Percentiles rank a stretch among this genome's conserved stretches.
Conservation (phyloP, 1,284 basidiomycete genomes). For the Pyrrhoderma lamaoense region DNA sequence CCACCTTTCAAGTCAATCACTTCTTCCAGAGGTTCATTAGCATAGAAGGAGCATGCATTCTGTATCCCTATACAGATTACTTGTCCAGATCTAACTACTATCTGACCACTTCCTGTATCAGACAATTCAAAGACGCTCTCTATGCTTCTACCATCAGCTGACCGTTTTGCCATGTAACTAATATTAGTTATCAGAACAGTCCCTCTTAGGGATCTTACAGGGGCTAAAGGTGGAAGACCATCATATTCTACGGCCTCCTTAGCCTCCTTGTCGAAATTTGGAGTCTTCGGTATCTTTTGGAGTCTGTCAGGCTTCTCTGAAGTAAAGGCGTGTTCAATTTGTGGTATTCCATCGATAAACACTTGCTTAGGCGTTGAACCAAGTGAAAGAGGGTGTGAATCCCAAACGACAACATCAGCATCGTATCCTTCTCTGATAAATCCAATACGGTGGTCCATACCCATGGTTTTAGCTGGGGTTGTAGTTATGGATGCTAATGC, state of each 20-base stretch:
- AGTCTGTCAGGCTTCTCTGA: conserved; percentile 38
- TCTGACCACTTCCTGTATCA: conserved; percentile 28
- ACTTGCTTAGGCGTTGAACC: conserved; percentile 68
- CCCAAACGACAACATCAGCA: conserved; percentile 61
- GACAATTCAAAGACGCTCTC: neutral
- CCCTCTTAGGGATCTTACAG: conserved; percentile 25
- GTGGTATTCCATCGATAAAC: conserved; percentile 63
- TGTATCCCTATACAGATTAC: conserved; percentile 30
- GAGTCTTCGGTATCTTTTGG: conserved; percentile 46
- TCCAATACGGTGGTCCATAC: conserved; percentile 78
- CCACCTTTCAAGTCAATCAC: conserved; percentile 23
- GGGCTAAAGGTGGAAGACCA: conserved; percentile 56
- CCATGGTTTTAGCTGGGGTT: conserved; percentile 70
- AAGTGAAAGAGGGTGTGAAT: conserved; percentile 70
- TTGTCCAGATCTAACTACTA: conserved; percentile 37
- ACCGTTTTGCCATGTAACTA: conserved; percentile 31
- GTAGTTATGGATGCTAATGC: conserved; percentile 72
- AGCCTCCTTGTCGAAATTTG: conserved; percentile 52
- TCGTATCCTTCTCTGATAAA: conserved; percentile 55
- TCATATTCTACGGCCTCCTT: conserved; percentile 48
- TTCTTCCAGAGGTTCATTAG: conserved; percentile 19
- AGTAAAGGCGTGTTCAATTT: conserved; percentile 38
- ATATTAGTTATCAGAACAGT: conserved; percentile 54
- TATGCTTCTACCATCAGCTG: conserved; percentile 7
- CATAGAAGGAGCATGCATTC: neutral